Evolutionary conservation across 2,329 filamentous ascomycete species (phyloP), one percentile per base, ranked within the genome.

Genomic region (Botrytis hyacinthi): DNA sequence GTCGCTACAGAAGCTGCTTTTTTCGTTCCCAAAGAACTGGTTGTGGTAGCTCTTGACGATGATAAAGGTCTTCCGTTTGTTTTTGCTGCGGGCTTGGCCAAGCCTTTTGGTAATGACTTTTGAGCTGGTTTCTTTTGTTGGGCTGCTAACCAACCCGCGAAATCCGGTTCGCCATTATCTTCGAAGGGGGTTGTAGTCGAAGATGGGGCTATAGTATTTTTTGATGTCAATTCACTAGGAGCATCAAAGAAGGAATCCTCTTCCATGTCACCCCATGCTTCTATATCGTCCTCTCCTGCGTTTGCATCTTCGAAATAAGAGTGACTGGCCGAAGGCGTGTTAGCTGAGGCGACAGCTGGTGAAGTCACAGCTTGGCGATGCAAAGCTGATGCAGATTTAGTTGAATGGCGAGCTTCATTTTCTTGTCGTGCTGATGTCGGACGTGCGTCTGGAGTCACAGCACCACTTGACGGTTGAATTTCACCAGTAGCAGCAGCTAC

Each of bases 81-180:
- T 51, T 75, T 74, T 22, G 81, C 76, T 1, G 82, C 74, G 3
- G 88, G 79, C 82, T 97, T 97, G 1, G 86, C 84, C 40, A 98
- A 81, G 0, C 95, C 95, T 83, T 97, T 99, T 0, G 95, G 95
- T 72, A 98, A 81, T 4, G 91, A 84, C 77, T 93, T 96, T 1
- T 66, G 68, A 73, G 81, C 80, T 70, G 74, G 82, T 79, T 86
- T 86, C 84, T 97, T 98, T 9, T 92, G 90, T 81, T 98, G 94
- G 20, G 95, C 94, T 20, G 93, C 94, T 35, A 98, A 83, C 95
- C 96, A 98, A 8, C 94, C 95, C 8, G 94, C 95, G 82, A 99
- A 98, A 82, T 98, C 96, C 0, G 95, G 95, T 81, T 99, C 95
- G 4, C 91, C 91, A 40, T 92, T 90, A 78, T 97, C 94, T 74